Conservation (phyloP, 1,284 basidiomycete genomes). For the Leccinum subrobustum region DNA sequence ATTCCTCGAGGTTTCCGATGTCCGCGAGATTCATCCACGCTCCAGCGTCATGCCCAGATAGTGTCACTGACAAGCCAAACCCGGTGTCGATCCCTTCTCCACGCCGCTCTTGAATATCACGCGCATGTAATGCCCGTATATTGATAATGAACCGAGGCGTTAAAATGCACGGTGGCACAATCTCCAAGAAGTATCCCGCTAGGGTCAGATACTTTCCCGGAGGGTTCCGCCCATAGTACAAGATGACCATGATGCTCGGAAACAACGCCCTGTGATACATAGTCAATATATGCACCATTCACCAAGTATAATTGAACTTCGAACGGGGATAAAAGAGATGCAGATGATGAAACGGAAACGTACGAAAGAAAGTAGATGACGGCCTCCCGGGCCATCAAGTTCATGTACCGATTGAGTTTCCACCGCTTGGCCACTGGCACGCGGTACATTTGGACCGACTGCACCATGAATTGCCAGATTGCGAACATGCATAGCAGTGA, state of each 20-base stretch:
- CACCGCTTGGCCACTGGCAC: not conserved
- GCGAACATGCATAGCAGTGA: not conserved
- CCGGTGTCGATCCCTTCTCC: not conserved
- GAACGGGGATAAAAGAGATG: not conserved
- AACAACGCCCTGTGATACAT: not conserved
- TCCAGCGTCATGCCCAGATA: not conserved
- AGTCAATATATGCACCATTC: not conserved
- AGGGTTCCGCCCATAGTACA: not conserved
- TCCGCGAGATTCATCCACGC: not conserved
- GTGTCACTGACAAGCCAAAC: not conserved
- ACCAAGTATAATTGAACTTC: not conserved
- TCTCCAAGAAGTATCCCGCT: not conserved
- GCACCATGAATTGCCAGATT: not conserved
- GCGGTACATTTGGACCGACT: constrained; percentile 2
- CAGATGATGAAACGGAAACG: not conserved
- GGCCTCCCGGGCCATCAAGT: constrained; percentile 5
- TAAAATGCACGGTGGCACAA: constrained; percentile 4
- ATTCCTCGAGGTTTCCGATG: not conserved
- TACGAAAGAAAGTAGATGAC: constrained; percentile 9
- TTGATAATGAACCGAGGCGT: constrained; percentile 3
- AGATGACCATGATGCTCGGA: not conserved
- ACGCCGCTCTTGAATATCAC: not conserved
- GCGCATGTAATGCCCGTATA: not conserved
- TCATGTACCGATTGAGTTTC: constrained; percentile 5
- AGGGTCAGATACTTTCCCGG: not conserved